These are phyloP conservation scores for Pythium rhizo-oryzae DNA, from an alignment of 352 stramenopile species.

Conservation along the genomic window DNA sequence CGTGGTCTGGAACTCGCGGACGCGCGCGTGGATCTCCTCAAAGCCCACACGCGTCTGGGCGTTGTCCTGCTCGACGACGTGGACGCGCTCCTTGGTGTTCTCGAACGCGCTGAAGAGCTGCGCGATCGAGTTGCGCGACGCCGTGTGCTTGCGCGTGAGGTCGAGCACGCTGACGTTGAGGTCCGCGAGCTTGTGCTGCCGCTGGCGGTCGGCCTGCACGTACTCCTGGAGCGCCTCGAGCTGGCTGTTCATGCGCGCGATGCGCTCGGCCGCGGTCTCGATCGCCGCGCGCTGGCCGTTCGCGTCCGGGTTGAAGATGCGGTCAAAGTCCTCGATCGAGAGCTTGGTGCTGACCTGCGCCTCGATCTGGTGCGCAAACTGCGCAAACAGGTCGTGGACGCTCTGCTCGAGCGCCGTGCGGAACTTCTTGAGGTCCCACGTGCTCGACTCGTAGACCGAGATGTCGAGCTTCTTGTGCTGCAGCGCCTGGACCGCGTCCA, in stretches of 20 bases:
- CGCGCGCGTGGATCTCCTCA: slow-evolving; percentile 27
- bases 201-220: slow-evolving; percentile 44
- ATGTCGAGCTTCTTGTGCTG: slow-evolving; percentile 67
- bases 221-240: slow-evolving; percentile 49
- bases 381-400: slow-evolving; percentile 59
- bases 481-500: slow-evolving; percentile 30
- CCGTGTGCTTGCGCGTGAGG: slow-evolving; percentile 52
- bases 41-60: not conserved
- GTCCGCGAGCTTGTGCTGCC: slow-evolving; percentile 51
- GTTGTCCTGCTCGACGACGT: slow-evolving; percentile 7
- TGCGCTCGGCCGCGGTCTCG: slow-evolving; percentile 43
- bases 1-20: slow-evolving; percentile 30
- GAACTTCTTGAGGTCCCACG: slow-evolving; percentile 59
- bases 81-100: slow-evolving; percentile 20
- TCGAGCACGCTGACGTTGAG: slow-evolving; percentile 52
- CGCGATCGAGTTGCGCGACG: slow-evolving; percentile 41
- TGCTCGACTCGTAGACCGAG: slow-evolving; percentile 56
- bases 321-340: slow-evolving; percentile 63
- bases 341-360: slow-evolving; percentile 52
- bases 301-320: slow-evolving; percentile 60
- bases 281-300: slow-evolving; percentile 52
- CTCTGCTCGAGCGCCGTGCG: slow-evolving; percentile 55
- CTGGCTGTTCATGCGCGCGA: slow-evolving; percentile 60
- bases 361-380: slow-evolving; percentile 61
- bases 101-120: slow-evolving; percentile 44